Conservation (phyloP, 2,329 filamentous ascomycete species). For the Diaporthe sp. region DNA sequence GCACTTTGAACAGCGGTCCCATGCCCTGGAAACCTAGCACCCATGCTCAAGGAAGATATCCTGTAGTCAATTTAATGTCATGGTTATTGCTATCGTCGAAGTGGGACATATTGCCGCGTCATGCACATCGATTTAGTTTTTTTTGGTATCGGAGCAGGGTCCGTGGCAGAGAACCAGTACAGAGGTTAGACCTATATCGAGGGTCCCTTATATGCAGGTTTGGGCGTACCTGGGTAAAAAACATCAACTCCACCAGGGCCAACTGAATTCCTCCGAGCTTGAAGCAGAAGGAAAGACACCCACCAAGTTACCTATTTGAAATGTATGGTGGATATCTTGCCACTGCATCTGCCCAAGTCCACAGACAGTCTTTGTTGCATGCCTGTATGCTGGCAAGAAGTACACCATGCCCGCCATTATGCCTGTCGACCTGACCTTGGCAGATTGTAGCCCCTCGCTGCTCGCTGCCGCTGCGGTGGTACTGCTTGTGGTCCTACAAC, state of each 20-base stretch:
- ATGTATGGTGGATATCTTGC: background rate
- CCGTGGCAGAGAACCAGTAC: background rate
- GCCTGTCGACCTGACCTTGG: background rate
- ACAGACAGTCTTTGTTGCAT: background rate
- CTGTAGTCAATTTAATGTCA: background rate
- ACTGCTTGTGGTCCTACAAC: background rate
- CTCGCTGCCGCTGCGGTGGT: slow-evolving; percentile 1
- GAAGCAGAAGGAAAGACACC: background rate
- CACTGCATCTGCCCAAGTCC: background rate
- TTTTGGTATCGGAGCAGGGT: background rate
- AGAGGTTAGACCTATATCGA: background rate
- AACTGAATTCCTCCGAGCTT: background rate
- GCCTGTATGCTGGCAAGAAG: background rate
- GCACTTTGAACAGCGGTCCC: background rate
- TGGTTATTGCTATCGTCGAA: background rate
- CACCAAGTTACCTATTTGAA: background rate
- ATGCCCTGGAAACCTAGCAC: background rate
- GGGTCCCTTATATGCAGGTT: background rate
- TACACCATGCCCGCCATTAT: background rate
- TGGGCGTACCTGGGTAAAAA: slow-evolving; percentile 17
- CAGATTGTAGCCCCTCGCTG: background rate
- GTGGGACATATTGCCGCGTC: background rate
- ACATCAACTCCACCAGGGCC: background rate
- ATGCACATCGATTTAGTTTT: background rate
- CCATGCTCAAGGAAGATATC: background rate